Evolutionary conservation across 768 basidiomycete genomes (phyloP).

Genomic region (Paxillus rubicundulus): DNA sequence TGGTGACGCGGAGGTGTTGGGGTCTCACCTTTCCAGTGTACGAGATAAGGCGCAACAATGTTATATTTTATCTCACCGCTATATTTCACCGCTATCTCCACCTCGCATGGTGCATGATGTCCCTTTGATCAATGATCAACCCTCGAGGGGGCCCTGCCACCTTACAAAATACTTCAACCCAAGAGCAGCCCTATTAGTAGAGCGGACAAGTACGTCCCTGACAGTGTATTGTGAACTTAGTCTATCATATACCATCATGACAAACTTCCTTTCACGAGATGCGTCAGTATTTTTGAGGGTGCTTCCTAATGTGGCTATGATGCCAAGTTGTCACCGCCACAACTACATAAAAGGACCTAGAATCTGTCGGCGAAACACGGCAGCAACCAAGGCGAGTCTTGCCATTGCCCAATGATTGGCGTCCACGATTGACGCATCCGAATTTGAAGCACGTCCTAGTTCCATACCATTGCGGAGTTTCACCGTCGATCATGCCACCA

Average conservation of each 20-base stretch:
- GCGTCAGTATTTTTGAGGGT: too few species aligned
- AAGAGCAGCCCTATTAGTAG: not conserved
- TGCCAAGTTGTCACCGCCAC: slow-evolving; percentile 1
- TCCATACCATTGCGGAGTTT: not conserved
- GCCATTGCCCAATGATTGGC: too few species aligned
- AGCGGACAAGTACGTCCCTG: not conserved
- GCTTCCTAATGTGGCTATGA: too few species aligned
- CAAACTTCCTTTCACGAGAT: too few species aligned
- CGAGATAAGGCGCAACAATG: not conserved
- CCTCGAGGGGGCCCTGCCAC: not conserved
- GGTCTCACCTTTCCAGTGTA: not conserved
- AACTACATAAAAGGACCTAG: slow-evolving; percentile 20
- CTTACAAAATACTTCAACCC: too few species aligned
- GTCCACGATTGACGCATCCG: not conserved
- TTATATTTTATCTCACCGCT: not conserved
- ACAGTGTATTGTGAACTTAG: not conserved
- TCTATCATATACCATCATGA: not conserved
- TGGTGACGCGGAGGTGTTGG: slow-evolving; percentile 21
- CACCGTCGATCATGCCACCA: not conserved
- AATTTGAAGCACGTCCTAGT: not conserved
- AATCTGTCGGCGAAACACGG: too few species aligned
- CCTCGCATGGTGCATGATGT: not conserved
- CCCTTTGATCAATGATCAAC: not conserved
- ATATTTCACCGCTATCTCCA: not conserved
- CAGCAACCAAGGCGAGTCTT: not conserved